These are phyloP conservation scores for Thuidium tamariscinum DNA, from an alignment of 225 moss, liverwort and hornwort genomes.

Conservation along the genomic window DNA sequence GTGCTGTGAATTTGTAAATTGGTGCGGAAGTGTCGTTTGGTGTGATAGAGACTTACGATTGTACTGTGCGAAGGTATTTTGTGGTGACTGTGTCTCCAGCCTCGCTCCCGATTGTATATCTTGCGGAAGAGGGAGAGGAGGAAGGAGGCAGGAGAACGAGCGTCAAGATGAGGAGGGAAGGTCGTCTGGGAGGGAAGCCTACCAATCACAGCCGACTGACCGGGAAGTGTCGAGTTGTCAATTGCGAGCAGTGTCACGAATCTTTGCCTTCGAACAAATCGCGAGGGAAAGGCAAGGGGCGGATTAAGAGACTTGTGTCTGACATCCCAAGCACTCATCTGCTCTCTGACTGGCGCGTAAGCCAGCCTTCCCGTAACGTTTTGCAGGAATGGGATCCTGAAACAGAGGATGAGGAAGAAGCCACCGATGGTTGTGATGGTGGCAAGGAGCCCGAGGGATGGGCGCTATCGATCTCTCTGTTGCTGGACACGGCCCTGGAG, in stretches of 20 bases:
- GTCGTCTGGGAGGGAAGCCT: conserved; percentile 14
- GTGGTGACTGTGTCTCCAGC: background rate
- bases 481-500: conserved; percentile 33
- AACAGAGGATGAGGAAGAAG: background rate
- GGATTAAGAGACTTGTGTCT: conserved; percentile 21
- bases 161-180: conserved; percentile 45
- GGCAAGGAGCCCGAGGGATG: conserved; percentile 20
- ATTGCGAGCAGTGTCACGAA: conserved; percentile 25
- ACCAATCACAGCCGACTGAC: conserved; percentile 13
- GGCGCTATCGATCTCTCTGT: conserved; percentile 39
- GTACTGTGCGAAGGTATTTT: background rate
- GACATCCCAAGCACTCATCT: conserved; percentile 41
- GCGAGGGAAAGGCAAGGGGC: conserved; percentile 35
- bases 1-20: background rate
- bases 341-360: conserved; percentile 32
- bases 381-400: conserved; percentile 3
- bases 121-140: background rate
- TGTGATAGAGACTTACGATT: background rate
- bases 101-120: background rate
- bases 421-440: background rate
- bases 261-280: conserved; percentile 36
- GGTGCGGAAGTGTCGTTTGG: background rate
- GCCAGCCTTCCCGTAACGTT: conserved; percentile 4
- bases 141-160: background rate
- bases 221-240: conserved; percentile 25